Conservation (phyloP, 805 yeast genomes). For the Kuraishia piskuri region DNA sequence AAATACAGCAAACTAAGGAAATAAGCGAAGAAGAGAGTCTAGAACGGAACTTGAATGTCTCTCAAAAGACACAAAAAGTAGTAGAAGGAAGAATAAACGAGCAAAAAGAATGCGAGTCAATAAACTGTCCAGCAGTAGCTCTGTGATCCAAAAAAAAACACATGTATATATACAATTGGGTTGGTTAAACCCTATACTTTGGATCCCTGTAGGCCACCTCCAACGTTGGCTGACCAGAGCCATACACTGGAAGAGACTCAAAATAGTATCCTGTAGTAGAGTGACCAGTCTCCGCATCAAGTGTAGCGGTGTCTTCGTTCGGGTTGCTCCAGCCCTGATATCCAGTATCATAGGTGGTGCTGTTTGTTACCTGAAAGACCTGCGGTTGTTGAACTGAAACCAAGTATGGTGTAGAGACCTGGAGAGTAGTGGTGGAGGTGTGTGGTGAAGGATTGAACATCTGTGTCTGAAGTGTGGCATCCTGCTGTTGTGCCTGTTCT, state of each 20-base stretch:
- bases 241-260: neutral
- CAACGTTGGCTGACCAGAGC: neutral
- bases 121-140: neutral
- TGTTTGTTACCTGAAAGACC: neutral
- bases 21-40: no score
- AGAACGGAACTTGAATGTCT: no score
- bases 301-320: neutral
- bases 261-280: neutral
- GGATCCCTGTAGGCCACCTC: neutral
- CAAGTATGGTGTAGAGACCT: neutral
- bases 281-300: neutral
- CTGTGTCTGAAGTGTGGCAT: neutral
- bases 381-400: neutral
- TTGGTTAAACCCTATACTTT: neutral
- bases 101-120: neutral
- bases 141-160: neutral
- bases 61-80: no score
- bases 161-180: neutral
- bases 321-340: neutral
- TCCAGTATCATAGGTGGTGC: neutral
- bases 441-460: neutral
- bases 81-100: neutral
- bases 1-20: no score
- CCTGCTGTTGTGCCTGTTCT: neutral
- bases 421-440: neutral